Evolutionary conservation across 2,329 filamentous ascomycete species (phyloP), one percentile per base, ranked within the genome.

Genomic region (Penicillium sp.): DNA sequence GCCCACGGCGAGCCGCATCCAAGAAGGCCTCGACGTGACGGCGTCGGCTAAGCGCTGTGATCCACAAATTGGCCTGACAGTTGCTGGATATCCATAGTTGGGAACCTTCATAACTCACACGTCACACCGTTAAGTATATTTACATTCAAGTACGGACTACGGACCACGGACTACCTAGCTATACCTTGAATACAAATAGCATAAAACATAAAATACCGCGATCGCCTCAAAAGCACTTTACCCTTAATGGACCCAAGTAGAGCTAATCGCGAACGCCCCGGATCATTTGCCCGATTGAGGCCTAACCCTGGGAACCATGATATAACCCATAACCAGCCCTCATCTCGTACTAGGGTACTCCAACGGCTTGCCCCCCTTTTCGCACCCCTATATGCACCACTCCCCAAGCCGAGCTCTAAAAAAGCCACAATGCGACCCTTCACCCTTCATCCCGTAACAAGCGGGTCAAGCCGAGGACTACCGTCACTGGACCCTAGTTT

Each of bases 401-500:
- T 7, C 9, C 35, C 35, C 35, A 9, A 41, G 2, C 39, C 20
- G 9, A 41, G 28, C 47, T 44, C 41, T n/a, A 24, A 44, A 50
- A 31, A 40, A 46, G 33, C 46, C 49, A 51, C 31, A 39, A 8
- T 33, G 18, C 16, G 22, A 46, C 16, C 36, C 36, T 5, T n/a
- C 6, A 27, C 11, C 20, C 39, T 27, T n/a, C 39, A 25, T 41
- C 22, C 13, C 25, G 7, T 16, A 36, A 36, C 33, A 6, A 36
- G 39, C 39, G 22, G 39, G 20, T 40, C 38, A 40, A 14, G 5
- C 14, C 20, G 7, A 16, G 39, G 11, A 24, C 42, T 42, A 38
- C 38, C 31, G 41, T 46, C 46, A 20, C 20, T 22, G 28, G 46
- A 18, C 46, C 41, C 46, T 42, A n/a, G 39, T 33, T 46, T 46